Base-by-base conservation (phyloP, 805 yeast species). In the Metschnikowia hibisci region DNA sequence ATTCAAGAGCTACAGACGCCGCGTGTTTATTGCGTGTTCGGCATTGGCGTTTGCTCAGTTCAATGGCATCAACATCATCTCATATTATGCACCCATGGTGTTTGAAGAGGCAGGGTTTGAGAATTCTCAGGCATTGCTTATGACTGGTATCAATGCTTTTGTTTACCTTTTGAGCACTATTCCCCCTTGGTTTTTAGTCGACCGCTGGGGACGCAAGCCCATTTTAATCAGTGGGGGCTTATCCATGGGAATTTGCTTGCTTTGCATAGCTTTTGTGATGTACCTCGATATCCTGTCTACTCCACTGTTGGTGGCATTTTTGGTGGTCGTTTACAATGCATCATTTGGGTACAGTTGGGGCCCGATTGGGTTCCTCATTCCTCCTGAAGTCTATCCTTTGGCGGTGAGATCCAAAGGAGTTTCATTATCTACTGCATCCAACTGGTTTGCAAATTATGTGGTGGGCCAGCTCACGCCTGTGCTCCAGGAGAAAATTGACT, bases 71-170 rank as follows among this genome's bases (percentile, higher is more conserved):
- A 80, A 80, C 53, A 68, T 79, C 42, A 74, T 80, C 32, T 70
- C 78, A 0, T 79, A 77, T 54, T 80, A 78, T 50, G 81, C 83
- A 0, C 80, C 81, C 4, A 66, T 76, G 55, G 76, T 78, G 37
- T 78, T 75, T 50, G 72, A 70, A 45, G 60, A 66, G 26, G 76
- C 76, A 1, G 76, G 76, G 8, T 70, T 69, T 55, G 67, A 59
- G 46, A 64, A 69, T 47, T 58, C 70, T 30, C 60, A 64, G 40
- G 74, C 75, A 1, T 55, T 71, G 31, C 50, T 71, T 16, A 69
- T 71, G 74, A 69, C 76, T 3, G 76, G 74, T 8, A 57, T 71
- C 41, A 70, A 70, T 43, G 64, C 67, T 11, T 44, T 68, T 20
- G 65, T 71, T 5, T 70, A 70, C 49, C 58, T 69, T 23, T 49